These are phyloP conservation scores for Silene latifolia DNA, from an alignment of 148 eudicot species.

Conservation along the genomic window DNA sequence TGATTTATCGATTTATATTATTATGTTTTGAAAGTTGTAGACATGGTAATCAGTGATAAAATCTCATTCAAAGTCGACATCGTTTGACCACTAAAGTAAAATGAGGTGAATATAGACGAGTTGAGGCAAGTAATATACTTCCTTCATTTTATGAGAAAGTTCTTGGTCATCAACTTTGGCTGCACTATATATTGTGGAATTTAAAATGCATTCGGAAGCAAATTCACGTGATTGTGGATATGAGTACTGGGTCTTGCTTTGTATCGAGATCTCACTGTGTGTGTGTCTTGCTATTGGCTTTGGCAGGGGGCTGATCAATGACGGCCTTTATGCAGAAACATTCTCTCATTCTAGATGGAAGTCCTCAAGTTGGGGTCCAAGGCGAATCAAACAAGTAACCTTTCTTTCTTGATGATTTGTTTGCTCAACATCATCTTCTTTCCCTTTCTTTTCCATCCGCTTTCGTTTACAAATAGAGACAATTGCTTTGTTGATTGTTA, in stretches of 20 bases:
- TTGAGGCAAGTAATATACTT: background rate
- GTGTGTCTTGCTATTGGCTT: background rate
- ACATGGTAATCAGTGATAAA: no score
- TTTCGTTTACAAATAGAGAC: background rate
- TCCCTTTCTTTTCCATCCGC: background rate
- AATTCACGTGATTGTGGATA: background rate
- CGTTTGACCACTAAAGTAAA: background rate
- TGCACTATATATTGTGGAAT: no score
- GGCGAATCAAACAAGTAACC: conserved; percentile 76
- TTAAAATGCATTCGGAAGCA: background rate
- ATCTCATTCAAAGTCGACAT: no score
- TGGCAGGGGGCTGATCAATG: conserved; percentile 80
- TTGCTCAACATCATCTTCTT: background rate
- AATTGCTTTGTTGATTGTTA: background rate
- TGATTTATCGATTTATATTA: no score
- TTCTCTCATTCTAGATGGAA: conserved; percentile 80
- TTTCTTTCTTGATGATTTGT: conserved; percentile 1
- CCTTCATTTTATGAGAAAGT: background rate
- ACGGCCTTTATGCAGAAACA: conserved; percentile 73
- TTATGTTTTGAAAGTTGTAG: no score
- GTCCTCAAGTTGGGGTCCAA: conserved; percentile 89
- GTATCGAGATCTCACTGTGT: no score
- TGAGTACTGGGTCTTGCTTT: no score
- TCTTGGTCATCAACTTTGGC: no score
- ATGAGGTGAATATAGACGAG: background rate